Conservation (phyloP, 2,329 filamentous ascomycete species). For the Colletotrichum graminicola region DNA sequence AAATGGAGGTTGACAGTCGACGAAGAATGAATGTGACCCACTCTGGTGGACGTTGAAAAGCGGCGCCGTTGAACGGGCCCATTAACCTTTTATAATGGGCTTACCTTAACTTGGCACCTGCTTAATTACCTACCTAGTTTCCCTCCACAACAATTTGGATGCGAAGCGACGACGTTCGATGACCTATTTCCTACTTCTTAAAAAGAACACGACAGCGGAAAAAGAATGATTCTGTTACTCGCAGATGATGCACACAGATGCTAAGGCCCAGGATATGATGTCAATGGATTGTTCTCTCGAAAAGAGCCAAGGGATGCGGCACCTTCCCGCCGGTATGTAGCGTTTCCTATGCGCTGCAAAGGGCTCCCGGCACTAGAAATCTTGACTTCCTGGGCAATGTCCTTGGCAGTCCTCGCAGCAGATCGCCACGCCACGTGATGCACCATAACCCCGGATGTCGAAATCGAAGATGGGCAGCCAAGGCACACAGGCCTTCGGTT, state of each 20-base stretch:
- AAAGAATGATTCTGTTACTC: neutral
- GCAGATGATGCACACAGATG: neutral
- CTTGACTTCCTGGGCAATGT: conserved; percentile 29
- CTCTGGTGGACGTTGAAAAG: neutral
- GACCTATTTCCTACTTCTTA: no score
- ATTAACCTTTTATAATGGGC: conserved; percentile 23
- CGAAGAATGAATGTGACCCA: neutral
- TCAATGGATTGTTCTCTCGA: conserved; percentile 15
- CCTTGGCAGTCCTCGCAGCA: neutral
- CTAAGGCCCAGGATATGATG: conserved; percentile 5
- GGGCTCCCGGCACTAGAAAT: conserved; percentile 2
- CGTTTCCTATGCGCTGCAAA: conserved; percentile 26
- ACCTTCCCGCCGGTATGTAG: conserved; percentile 4
- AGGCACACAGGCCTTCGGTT: neutral
- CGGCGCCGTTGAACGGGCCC: conserved; percentile 8
- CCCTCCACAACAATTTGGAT: no score
- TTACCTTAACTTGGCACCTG: neutral
- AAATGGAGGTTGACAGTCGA: neutral
- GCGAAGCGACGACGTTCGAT: neutral
- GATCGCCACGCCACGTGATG: neutral
- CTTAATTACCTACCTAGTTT: neutral
- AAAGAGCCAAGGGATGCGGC: conserved; percentile 31
- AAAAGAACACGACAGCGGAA: neutral
- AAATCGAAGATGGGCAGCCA: neutral
- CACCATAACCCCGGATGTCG: neutral